Evolutionary conservation across 2,329 filamentous ascomycete genomes (phyloP).

Genomic region (Pestalotiopsis fici): DNA sequence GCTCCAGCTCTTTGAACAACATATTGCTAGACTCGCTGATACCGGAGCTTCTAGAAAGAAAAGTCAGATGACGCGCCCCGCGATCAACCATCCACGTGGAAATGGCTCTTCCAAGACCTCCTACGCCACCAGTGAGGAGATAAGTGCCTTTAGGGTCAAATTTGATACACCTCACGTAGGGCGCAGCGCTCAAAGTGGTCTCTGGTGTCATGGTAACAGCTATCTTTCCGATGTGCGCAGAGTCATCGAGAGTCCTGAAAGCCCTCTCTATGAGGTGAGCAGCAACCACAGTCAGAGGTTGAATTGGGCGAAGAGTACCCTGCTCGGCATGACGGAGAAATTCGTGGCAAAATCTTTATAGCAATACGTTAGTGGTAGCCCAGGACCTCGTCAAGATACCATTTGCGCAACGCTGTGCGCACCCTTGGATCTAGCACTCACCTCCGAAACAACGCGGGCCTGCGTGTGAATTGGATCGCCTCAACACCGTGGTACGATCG

Average conservation of each 20-base stretch:
- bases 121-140: conserved; percentile 19
- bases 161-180: too few species aligned
- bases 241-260: too few species aligned
- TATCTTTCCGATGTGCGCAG: conserved; percentile 36
- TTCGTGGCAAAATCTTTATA: too few species aligned
- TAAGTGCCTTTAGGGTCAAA: conserved; percentile 9
- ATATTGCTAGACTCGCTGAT: not conserved
- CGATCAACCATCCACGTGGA: conserved; percentile 18
- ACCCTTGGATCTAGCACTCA: conserved; percentile 24
- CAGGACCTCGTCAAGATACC: too few species aligned
- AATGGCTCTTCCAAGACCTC: conserved; percentile 18
- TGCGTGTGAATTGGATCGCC: not conserved
- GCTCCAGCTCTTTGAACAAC: conserved; percentile 14
- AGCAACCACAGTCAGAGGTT: too few species aligned
- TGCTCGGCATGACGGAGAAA: too few species aligned
- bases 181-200: not conserved
- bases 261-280: too few species aligned
- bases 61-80: conserved; percentile 16
- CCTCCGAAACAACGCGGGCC: not conserved
- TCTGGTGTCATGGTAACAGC: not conserved
- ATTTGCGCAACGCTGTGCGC: too few species aligned
- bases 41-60: conserved; percentile 13
- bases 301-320: too few species aligned
- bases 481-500: not conserved
- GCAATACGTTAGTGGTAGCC: too few species aligned